Percentiles rank a stretch among this genome's conserved stretches.
Evolutionary conservation across 2,329 filamentous ascomycete genomes (phyloP).

Genomic region (Tolypocladium album): DNA sequence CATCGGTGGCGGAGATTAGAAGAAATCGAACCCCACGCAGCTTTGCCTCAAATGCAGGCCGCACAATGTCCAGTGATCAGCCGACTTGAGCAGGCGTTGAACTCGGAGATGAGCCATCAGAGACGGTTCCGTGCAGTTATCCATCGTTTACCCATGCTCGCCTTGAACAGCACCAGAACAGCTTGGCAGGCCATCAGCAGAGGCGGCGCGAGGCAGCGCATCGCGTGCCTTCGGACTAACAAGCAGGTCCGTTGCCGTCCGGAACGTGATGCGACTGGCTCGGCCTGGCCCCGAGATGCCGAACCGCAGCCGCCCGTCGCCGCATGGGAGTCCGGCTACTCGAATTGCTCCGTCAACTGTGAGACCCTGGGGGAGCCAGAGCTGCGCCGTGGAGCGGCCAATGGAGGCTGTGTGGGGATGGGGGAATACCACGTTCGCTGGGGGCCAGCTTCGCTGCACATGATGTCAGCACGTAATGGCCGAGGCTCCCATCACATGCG

Average conservation of each 20-base stretch:
- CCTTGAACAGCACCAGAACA: background rate
- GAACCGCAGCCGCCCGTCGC: background rate
- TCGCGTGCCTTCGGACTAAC: conserved; percentile 3
- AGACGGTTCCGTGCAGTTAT: background rate
- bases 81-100: background rate
- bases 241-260: conserved; percentile 1
- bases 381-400: background rate
- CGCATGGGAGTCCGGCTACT: background rate
- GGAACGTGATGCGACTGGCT: background rate
- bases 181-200: background rate
- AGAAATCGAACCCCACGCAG: background rate
- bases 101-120: background rate
- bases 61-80: background rate
- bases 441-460: background rate
- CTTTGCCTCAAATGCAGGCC: background rate
- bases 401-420: background rate
- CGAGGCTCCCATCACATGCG: conserved; percentile 23
- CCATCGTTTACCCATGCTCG: background rate
- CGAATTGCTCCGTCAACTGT: background rate
- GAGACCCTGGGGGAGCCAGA: background rate
- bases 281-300: background rate
- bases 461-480: conserved; percentile 10
- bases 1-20: background rate
- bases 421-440: background rate
- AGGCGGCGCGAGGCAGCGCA: background rate